Percentiles rank a stretch among this genome's conserved stretches.
These are phyloP conservation scores for Myrmaecium sp. DNA, from an alignment of 2,329 filamentous ascomycete genomes.

Conservation along the genomic window DNA sequence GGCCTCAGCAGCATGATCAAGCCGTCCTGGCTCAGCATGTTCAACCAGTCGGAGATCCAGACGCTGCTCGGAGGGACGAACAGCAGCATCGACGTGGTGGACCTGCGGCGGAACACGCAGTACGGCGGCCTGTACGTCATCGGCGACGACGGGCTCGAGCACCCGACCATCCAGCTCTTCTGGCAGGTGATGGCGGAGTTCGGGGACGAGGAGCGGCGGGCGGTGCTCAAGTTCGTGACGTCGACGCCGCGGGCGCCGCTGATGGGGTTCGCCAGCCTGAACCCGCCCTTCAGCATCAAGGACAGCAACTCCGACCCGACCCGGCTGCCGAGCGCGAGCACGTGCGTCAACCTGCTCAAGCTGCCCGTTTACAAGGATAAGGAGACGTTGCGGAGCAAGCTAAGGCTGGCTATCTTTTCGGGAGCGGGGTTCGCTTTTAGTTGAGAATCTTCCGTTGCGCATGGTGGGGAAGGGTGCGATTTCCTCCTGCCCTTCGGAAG, in stretches of 20 bases:
- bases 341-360: conserved; percentile 89
- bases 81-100: conserved; percentile 70
- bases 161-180: conserved; percentile 71
- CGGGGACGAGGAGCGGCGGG: conserved; percentile 58
- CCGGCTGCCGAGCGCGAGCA: conserved; percentile 80
- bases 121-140: conserved; percentile 82
- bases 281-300: conserved; percentile 74
- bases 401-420: conserved; percentile 77
- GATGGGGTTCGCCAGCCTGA: conserved; percentile 72
- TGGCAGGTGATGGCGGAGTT: conserved; percentile 76
- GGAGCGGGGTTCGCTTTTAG: conserved; percentile 73
- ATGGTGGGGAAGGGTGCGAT: too few species aligned
- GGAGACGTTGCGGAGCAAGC: conserved; percentile 52
- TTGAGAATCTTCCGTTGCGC: too few species aligned
- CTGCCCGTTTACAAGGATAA: conserved; percentile 63
- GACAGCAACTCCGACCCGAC: conserved; percentile 64
- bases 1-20: conserved; percentile 80
- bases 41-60: conserved; percentile 90
- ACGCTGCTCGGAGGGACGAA: conserved; percentile 81
- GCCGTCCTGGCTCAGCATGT: conserved; percentile 91
- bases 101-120: conserved; percentile 65
- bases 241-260: conserved; percentile 81
- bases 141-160: conserved; percentile 76
- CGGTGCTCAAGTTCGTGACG: conserved; percentile 90
- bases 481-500: too few species aligned